phyloP scores from a whole-genome alignment of 257 asterid genomes.

The Anisodus acutangulus region DNA sequence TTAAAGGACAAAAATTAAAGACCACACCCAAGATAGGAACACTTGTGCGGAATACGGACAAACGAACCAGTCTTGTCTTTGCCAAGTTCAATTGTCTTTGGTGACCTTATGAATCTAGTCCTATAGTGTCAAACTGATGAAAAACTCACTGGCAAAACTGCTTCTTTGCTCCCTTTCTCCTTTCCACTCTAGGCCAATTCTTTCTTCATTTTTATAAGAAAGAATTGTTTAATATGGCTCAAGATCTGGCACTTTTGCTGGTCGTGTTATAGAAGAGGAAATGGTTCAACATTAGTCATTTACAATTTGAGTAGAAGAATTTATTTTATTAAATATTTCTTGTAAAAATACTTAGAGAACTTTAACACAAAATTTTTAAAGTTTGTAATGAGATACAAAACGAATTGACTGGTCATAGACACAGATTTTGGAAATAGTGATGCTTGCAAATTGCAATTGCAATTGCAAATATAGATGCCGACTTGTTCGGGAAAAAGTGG shows the following conservation, averaged over 20 bases:
- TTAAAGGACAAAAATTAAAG: no score
- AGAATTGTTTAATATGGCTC: neutral
- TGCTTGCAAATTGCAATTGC: neutral
- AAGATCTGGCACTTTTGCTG: neutral
- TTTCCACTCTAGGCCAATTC: neutral
- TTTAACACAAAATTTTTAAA: neutral
- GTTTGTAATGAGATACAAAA: neutral
- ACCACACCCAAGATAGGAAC: no score
- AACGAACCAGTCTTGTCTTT: neutral
- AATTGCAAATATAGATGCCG: neutral
- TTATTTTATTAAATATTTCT: no score
- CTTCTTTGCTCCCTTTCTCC: neutral
- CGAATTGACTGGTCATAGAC: neutral
- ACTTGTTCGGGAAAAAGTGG: neutral
- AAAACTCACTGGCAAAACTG: slow-evolving; percentile 12
- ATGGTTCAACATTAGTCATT: no score
- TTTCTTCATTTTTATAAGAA: neutral
- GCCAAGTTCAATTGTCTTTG: neutral
- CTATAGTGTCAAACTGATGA: neutral
- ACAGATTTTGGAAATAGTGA: slow-evolving; percentile 3
- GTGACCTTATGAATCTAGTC: slow-evolving; percentile 6
- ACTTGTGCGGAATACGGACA: neutral
- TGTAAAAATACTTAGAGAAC: neutral
- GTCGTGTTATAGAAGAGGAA: no score
- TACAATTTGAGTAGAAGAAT: no score